Conservation (phyloP, 768 basidiomycete species). For the Tulasnella sp. region DNA sequence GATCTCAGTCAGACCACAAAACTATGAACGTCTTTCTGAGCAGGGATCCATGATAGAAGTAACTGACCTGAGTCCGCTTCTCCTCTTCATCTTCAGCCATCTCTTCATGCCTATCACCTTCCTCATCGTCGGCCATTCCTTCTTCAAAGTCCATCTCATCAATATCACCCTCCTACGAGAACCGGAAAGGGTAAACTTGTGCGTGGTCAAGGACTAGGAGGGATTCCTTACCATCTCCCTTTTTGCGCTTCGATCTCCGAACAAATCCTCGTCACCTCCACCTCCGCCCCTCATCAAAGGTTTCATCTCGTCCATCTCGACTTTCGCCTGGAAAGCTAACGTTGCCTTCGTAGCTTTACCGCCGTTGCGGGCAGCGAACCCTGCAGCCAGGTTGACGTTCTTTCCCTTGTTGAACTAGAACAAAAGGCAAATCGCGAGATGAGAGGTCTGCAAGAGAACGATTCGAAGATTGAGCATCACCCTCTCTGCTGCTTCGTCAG, state of each 20-base stretch:
- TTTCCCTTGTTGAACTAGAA: background rate
- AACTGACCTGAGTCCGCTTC: slow-evolving; percentile 66
- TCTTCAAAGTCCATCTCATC: slow-evolving; percentile 79
- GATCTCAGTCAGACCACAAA: background rate
- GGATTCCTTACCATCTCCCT: slow-evolving; percentile 31
- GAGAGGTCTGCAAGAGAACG: background rate
- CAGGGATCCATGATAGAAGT: too few species aligned
- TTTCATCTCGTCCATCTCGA: background rate
- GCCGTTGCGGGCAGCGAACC: background rate
- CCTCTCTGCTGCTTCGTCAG: slow-evolving; percentile 56
- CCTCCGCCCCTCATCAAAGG: background rate
- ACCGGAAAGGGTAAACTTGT: background rate
- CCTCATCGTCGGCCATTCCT: slow-evolving; percentile 81
- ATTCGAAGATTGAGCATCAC: slow-evolving; percentile 30
- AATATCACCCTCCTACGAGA: slow-evolving; percentile 50
- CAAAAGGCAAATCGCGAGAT: background rate
- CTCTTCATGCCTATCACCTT: slow-evolving; percentile 54
- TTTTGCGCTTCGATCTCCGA: slow-evolving; percentile 62
- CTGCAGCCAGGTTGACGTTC: background rate
- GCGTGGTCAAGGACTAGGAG: too few species aligned
- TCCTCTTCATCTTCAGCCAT: slow-evolving; percentile 69
- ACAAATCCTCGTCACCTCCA: slow-evolving; percentile 41
- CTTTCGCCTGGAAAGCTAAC: background rate
- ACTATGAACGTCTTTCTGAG: too few species aligned
- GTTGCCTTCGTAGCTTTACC: slow-evolving; percentile 13